Conservation (phyloP, 2,329 filamentous ascomycete species). For the Arthrobotrys sinensis region DNA sequence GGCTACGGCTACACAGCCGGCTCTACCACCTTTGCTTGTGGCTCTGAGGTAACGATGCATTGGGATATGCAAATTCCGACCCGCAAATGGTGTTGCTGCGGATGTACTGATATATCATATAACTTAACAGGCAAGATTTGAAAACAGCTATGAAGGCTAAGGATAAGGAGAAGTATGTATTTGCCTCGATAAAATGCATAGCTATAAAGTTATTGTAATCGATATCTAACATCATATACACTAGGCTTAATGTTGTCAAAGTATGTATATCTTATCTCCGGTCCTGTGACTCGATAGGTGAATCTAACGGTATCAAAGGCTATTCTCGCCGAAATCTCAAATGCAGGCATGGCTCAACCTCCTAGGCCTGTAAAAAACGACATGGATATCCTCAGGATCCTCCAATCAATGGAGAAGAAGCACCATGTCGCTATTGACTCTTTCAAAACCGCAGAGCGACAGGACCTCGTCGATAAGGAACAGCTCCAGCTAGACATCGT, state of each 20-base stretch:
- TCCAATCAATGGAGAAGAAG: conserved; percentile 76
- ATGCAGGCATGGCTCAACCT: conserved; percentile 79
- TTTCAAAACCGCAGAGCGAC: conserved; percentile 76
- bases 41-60: conserved; percentile 66
- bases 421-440: conserved; percentile 75
- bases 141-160: conserved; percentile 78
- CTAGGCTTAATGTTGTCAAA: conserved; percentile 42
- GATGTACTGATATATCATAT: background rate
- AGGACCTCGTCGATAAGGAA: conserved; percentile 81
- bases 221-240: conserved; percentile 69
- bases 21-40: conserved; percentile 65
- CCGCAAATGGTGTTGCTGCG: background rate
- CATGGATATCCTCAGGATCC: conserved; percentile 77
- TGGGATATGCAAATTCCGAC: too few relatives aligned
- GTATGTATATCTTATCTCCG: background rate
- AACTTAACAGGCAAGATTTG: conserved; percentile 70
- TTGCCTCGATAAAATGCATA: conserved; percentile 69
- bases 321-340: conserved; percentile 79
- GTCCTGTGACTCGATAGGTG: background rate
- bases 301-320: conserved; percentile 63
- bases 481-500: conserved; percentile 76
- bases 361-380: conserved; percentile 74
- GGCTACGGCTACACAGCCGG: conserved; percentile 17
- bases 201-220: background rate
- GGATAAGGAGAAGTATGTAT: conserved; percentile 68